Evolutionary conservation across 2,329 filamentous ascomycete species (phyloP).

Genomic region (Aspergillus hortae): DNA sequence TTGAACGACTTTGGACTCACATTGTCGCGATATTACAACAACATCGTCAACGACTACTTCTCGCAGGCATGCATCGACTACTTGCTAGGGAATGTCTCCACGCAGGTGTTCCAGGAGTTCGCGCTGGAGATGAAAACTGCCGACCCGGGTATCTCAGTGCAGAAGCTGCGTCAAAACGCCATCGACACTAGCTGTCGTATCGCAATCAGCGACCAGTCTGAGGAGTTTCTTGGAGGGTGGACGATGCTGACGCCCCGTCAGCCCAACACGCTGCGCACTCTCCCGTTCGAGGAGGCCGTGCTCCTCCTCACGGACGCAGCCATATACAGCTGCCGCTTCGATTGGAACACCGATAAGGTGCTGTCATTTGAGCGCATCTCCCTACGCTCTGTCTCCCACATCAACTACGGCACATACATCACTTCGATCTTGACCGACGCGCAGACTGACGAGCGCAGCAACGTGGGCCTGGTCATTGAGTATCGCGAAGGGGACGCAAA

Average conservation of each 20-base stretch:
- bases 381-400: constrained; percentile 66
- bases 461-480: constrained; percentile 77
- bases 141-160: constrained; percentile 84
- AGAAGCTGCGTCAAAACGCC: constrained; percentile 78
- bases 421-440: constrained; percentile 77
- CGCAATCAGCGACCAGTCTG: constrained; percentile 75
- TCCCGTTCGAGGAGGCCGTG: constrained; percentile 83
- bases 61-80: constrained; percentile 94
- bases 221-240: constrained; percentile 88
- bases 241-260: constrained; percentile 73
- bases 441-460: constrained; percentile 73
- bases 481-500: constrained; percentile 68
- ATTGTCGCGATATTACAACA: constrained; percentile 69
- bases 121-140: constrained; percentile 89
- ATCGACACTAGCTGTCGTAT: constrained; percentile 86
- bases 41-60: constrained; percentile 97
- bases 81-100: constrained; percentile 81
- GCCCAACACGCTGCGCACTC: constrained; percentile 64
- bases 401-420: constrained; percentile 83
- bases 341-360: constrained; percentile 95
- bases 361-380: constrained; percentile 85
- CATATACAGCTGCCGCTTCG: constrained; percentile 84
- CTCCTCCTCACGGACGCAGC: constrained; percentile 81
- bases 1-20: constrained; percentile 89
- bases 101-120: constrained; percentile 87